A percentile compares a stretch with the other conserved stretches of the same genome.
Conservation (phyloP, 306 rosid genomes). For the Citrullus mucosospermus region DNA sequence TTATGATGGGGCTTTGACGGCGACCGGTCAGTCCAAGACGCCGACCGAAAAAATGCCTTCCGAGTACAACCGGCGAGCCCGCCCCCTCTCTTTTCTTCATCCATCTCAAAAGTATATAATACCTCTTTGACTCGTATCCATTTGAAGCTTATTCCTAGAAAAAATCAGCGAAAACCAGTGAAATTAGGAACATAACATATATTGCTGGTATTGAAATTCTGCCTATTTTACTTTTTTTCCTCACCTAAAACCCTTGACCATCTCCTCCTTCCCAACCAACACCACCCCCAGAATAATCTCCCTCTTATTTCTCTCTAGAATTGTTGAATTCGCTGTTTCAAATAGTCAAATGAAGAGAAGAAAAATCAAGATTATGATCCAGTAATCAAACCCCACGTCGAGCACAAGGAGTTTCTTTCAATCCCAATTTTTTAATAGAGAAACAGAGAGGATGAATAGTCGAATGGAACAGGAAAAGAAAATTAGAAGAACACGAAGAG, state of each 20-base stretch:
- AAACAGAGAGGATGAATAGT: not conserved
- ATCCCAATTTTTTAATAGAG: not conserved
- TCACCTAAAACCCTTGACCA: slow-evolving; percentile 75
- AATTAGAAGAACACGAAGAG: not conserved
- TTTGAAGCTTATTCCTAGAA: slow-evolving; percentile 24
- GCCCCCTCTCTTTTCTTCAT: slow-evolving; percentile 15
- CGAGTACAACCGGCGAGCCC: slow-evolving; percentile 21
- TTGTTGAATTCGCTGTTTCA: slow-evolving; percentile 6
- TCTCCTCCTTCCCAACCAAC: not conserved
- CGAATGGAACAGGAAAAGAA: not conserved
- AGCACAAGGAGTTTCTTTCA: slow-evolving; percentile 2
- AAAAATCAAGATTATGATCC: slow-evolving; percentile 34
- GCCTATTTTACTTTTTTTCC: not conserved
- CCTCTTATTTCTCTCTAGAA: slow-evolving; percentile 17
- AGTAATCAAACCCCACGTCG: slow-evolving; percentile 17
- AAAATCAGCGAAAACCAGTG: slow-evolving; percentile 3
- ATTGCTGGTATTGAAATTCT: slow-evolving; percentile 24
- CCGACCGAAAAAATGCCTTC: slow-evolving; percentile 48
- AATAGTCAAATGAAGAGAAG: slow-evolving; percentile 14
- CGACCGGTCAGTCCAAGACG: slow-evolving; percentile 74
- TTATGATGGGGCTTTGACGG: slow-evolving; percentile 29
- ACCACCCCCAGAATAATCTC: not conserved
- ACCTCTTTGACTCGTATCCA: slow-evolving; percentile 24
- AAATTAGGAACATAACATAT: slow-evolving; percentile 15
- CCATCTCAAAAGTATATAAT: slow-evolving; percentile 28